Evolutionary conservation across 1,139 yeast genomes (phyloP), one percentile per base, ranked within the genome.

Genomic region (Hanseniaspora gamundiae): DNA sequence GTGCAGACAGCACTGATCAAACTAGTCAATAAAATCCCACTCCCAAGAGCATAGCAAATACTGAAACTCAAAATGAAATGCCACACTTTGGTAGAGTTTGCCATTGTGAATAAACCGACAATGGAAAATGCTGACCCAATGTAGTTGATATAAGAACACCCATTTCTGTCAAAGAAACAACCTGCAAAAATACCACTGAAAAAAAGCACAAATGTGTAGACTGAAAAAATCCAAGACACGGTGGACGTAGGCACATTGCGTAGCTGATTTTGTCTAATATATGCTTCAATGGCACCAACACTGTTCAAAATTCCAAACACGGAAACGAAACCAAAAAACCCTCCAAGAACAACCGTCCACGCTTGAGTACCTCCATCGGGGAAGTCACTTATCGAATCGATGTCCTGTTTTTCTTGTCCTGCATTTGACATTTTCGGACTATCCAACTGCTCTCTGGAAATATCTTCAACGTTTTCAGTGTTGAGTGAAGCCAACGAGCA

Each of bases 191-290:
- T 72, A 2, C 77, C 74, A 10, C 78, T 74, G 43, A 76, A 66
- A 54, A 76, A 76, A 52, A 76, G 66, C 24, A 78, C 64, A 19
- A 79, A 76, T 30, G 78, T 55, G 53, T 73, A 78, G n/a, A 80
- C 62, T 2, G 87, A 76, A 56, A 81, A 80, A 42, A 82, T 75
- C 91, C 88, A 81, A 6, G 86, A 76, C 0, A 77, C 69, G 9
- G 70, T 66, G 1, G 79, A 68, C 2, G 75, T 62, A 8, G 67
- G 59, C 7, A 67, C 67, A 30, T 64, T 49, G 2, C 65, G 60
- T 42, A 80, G 62, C 52, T 77, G 82, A 55, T 79, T 70, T 3
- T 60, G 57, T 16, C 73, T 65, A 4, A 79, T 68, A 49, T 76
- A 75, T 1, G 79, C 71, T 57, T 78, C 80, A 36, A 78, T 68